Evolutionary conservation across 805 yeast species (phyloP), one percentile per base, ranked within the genome.

Genomic region (Cyberlindnera nakhonratchasimensis): DNA sequence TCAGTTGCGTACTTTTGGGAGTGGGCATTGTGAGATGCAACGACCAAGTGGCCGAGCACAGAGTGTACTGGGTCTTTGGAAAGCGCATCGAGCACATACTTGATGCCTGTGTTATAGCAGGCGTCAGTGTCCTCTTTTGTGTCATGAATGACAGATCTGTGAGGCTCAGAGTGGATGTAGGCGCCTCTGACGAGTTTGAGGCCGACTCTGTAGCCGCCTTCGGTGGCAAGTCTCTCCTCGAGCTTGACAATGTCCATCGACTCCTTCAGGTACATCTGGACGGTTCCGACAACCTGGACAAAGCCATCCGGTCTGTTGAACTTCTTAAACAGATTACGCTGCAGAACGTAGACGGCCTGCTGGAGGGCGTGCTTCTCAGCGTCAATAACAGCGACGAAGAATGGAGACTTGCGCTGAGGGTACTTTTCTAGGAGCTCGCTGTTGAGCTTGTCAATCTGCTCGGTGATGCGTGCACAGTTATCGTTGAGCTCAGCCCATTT

Each of bases 181-280:
- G 98, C 98, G 51, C 98, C 98, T 64, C 98, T 79, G 14, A 90
- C 98, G 42, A 90, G 74, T 65, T 90, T 90, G 70, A 89, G 70
- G 17, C 96, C 96, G 43, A 89, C 66, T 58, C 84, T 76, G 64
- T 90, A 90, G 41, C 65, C 62, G 16, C 66, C 63, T 40, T 75
- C 72, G 44, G 65, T 52, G 14, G 97, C 96, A 42, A 80, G 68
- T 51, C 71, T 64, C 50, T 77, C 75, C 61, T 90, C 97, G 29
- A 66, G 50, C 24, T 74, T 63, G 49, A 91, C 67, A 52, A 85
- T 72, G 17, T 71, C 71, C 2, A 80, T 61, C 1, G 95, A 80
- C 49, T 83, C 86, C 37, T 80, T 78, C 57, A 91, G 72, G 64
- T 90, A 90, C 87, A 91, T 80, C 69, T 90, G 98, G 64, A 91